Percentiles rank a stretch among this genome's conserved stretches.
These are phyloP conservation scores for Tetracladium maxilliforme DNA, from an alignment of 2,329 filamentous ascomycete species.

Conservation along the genomic window DNA sequence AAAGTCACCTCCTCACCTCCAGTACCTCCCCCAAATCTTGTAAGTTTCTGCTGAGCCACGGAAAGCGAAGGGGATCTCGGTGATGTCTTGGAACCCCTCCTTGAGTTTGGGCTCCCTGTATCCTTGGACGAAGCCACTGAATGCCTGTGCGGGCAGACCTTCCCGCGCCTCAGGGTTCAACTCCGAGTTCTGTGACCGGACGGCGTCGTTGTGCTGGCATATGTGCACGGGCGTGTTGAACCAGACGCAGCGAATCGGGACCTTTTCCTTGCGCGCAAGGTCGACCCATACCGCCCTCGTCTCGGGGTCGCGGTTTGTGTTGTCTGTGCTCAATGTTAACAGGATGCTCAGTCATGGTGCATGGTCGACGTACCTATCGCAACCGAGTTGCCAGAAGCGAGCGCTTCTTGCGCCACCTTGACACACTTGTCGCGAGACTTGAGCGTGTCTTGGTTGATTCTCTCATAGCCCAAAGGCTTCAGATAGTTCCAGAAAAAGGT, in stretches of 20 bases:
- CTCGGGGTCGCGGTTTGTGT: slow-evolving; percentile 79
- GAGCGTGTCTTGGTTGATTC: slow-evolving; percentile 81
- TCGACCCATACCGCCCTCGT: slow-evolving; percentile 67
- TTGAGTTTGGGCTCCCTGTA: slow-evolving; percentile 56
- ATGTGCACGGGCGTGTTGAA: slow-evolving; percentile 54
- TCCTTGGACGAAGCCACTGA: slow-evolving; percentile 57
- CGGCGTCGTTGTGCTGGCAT: slow-evolving; percentile 75
- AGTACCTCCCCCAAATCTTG: slow-evolving; percentile 61
- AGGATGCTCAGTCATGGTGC: slow-evolving; percentile 1
- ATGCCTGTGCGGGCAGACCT: slow-evolving; percentile 65
- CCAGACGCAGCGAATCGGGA: slow-evolving; percentile 74
- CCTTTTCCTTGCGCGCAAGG: slow-evolving; percentile 52
- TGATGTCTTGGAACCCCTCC: slow-evolving; percentile 78
- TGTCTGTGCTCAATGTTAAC: slow-evolving; percentile 50
- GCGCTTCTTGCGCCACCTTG: slow-evolving; percentile 51
- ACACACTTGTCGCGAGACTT: slow-evolving; percentile 60
- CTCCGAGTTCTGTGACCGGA: slow-evolving; percentile 56
- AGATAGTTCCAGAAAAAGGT: slow-evolving; percentile 75
- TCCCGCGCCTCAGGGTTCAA: slow-evolving; percentile 73
- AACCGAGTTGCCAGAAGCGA: slow-evolving; percentile 53
- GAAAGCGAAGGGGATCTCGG: slow-evolving; percentile 58
- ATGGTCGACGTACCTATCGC: slow-evolving; percentile 52
- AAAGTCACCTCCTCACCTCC: no score
- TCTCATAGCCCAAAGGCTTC: slow-evolving; percentile 63
- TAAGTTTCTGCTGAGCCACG: slow-evolving; percentile 8